Base-by-base conservation (phyloP, 2,329 filamentous ascomycete genomes). In the Pseudogymnoascus sp. region DNA sequence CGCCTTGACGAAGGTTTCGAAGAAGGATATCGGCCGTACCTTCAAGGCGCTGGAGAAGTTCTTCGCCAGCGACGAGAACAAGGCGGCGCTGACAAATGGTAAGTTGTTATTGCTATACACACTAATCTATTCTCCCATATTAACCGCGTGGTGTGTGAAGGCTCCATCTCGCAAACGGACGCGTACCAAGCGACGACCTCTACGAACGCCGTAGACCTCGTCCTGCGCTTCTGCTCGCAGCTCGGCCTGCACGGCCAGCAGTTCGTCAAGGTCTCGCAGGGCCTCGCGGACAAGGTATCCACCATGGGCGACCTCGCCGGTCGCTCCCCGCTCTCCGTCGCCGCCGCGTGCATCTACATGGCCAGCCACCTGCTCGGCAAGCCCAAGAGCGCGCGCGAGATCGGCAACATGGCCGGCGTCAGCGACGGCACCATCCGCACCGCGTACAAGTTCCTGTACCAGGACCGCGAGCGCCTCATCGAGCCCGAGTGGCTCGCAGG, bases 381-480 rank as follows among this genome's bases (percentile, higher is more conserved):
- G 68, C 81, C 86, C 19, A 90, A 89, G 71, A 81, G 85, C 6
- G 89, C 91, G n/a, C 93, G 93, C 75, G 89, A 96, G 65, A 97
- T 99, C 70, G 90, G 91, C 4, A 76, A 78, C 24, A 88, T 95
- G 16, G 91, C 90, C 0, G 91, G 91, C 68, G 95, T 99, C 28
- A 97, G 92, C 74, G 96, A 99, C 72, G 93, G 95, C 62, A 99
- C 95, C 0, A 96, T 99, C 70, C 93, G 96, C 71, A 96, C 91
- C 26, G 93, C 93, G 0, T 99, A 98, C 80, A 95, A 95, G 73
- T 87, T 90, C 71, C 82, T 99, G 59, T 93, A 93, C 73, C 81
- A 82, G 16, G 87, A 89, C 59, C 85, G 87, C 60, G 87, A 93
- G 62, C 82, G 84, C 66, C 78, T 99, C 64, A 85, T 97, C 70